These are phyloP conservation scores for Cyberlindnera xishuangbannaensis DNA, from an alignment of 805 yeast species.

Conservation along the genomic window DNA sequence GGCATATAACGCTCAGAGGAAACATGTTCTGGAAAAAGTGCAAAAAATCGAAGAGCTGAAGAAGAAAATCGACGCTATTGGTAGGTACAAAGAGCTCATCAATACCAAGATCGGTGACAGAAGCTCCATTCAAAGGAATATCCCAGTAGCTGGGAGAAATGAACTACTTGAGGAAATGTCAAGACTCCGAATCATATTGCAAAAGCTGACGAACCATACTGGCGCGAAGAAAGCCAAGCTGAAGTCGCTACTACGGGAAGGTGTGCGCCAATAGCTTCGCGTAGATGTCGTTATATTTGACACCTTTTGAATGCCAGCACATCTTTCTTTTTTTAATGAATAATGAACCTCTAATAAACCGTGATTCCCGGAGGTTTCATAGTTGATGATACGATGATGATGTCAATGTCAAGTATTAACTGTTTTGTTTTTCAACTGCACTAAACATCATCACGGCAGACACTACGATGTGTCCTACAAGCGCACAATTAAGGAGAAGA, in stretches of 20 bases:
- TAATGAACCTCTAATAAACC: too few relatives aligned
- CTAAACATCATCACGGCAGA: too few relatives aligned
- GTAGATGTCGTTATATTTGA: too few relatives aligned
- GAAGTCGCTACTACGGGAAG: constrained; percentile 2
- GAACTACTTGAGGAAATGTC: constrained; percentile 16
- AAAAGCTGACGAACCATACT: constrained; percentile 19
- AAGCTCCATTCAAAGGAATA: constrained; percentile 12
- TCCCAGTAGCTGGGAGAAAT: constrained; percentile 12
- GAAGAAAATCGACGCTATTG: constrained; percentile 4
- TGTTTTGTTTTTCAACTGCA: too few relatives aligned
- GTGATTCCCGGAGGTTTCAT: too few relatives aligned
- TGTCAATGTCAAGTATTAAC: too few relatives aligned
- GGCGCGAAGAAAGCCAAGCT: constrained; percentile 9
- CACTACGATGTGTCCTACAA: too few relatives aligned
- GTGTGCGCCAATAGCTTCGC: too few relatives aligned
- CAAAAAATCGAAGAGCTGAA: constrained; percentile 6
- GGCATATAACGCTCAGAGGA: constrained; percentile 11
- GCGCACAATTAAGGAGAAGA: too few relatives aligned
- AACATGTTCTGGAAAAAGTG: constrained; percentile 7
- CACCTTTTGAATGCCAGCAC: neutral
- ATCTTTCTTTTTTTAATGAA: neutral
- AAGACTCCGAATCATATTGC: constrained; percentile 14
- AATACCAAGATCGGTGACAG: constrained; percentile 18
- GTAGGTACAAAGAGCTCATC: constrained; percentile 9
- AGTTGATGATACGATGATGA: too few relatives aligned